phyloP scores from a whole-genome alignment of 208 protist genomes.

The Trypanosoma conorhini region DNA sequence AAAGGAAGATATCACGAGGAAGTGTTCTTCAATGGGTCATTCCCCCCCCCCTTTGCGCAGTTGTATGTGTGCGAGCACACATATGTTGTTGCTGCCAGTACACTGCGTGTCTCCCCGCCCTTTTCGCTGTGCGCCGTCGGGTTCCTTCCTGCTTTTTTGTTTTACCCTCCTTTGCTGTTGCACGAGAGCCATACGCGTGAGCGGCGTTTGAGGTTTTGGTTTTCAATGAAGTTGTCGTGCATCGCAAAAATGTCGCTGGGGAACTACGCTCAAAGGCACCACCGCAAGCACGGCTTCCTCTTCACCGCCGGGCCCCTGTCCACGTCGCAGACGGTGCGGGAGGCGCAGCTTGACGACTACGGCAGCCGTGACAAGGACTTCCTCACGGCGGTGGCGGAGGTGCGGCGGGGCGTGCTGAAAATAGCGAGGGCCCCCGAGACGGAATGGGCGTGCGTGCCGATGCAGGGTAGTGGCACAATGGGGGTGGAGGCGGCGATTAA shows the following conservation, averaged over 20 bases:
- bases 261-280: slow-evolving; percentile 29
- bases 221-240: slow-evolving; percentile 7
- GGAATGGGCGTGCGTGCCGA: slow-evolving; percentile 45
- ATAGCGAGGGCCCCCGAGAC: slow-evolving; percentile 28
- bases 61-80: background rate
- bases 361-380: slow-evolving; percentile 61
- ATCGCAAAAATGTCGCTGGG: background rate
- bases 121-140: background rate
- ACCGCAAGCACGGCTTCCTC: slow-evolving; percentile 41
- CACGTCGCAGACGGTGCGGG: slow-evolving; percentile 44
- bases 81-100: background rate
- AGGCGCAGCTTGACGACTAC: slow-evolving; percentile 55
- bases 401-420: slow-evolving; percentile 39
- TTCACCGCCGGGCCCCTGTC: slow-evolving; percentile 65
- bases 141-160: slow-evolving; percentile 5
- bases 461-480: slow-evolving; percentile 68
- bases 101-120: background rate
- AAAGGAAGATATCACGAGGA: background rate
- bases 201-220: slow-evolving; percentile 7
- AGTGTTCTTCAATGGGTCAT: background rate
- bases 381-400: slow-evolving; percentile 35
- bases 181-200: background rate
- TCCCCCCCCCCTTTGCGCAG: background rate
- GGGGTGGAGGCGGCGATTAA: slow-evolving; percentile 52
- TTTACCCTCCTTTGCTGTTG: background rate